phyloP scores from a whole-genome alignment of 345 rosid species.

The Leavenworthia alabamica region DNA sequence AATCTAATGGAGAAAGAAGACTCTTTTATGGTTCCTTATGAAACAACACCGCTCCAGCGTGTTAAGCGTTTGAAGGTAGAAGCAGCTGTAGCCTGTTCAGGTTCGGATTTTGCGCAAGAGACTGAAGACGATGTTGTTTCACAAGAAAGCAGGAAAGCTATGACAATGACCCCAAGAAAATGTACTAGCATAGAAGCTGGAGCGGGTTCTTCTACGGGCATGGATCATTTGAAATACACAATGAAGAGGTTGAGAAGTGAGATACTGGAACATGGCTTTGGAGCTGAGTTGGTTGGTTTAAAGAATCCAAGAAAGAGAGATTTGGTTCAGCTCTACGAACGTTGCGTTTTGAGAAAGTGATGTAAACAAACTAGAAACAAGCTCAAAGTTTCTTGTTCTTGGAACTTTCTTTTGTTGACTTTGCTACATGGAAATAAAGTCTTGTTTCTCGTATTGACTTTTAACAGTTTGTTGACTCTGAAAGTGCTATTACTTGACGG shows the following conservation, averaged over 20 bases:
- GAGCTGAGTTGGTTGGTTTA: constrained; percentile 33
- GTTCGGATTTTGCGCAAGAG: constrained; percentile 12
- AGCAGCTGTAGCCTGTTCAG: constrained; percentile 9
- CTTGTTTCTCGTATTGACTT: not conserved
- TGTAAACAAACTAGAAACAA: not conserved
- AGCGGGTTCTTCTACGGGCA: constrained; percentile 16
- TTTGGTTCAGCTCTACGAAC: constrained; percentile 33
- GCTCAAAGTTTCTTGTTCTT: not conserved
- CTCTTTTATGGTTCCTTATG: constrained; percentile 5
- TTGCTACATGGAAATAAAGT: not conserved
- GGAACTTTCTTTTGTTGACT: not conserved
- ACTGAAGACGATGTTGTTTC: constrained; percentile 15
- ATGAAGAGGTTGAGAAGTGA: constrained; percentile 34
- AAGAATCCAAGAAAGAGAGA: constrained; percentile 41
- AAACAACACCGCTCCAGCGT: constrained; percentile 15
- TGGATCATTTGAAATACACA: constrained; percentile 31
- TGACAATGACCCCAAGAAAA: constrained; percentile 21
- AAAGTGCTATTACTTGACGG: not conserved
- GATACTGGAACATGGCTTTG: constrained; percentile 36
- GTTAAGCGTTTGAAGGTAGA: constrained; percentile 38
- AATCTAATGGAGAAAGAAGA: constrained; percentile 21
- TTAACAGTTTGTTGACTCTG: not conserved
- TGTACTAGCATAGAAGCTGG: constrained; percentile 28
- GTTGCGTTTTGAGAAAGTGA: constrained; percentile 29
- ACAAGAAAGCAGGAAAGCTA: constrained; percentile 17